Conservation (phyloP, 331 rosid species). For the Quercus lobata region DNA sequence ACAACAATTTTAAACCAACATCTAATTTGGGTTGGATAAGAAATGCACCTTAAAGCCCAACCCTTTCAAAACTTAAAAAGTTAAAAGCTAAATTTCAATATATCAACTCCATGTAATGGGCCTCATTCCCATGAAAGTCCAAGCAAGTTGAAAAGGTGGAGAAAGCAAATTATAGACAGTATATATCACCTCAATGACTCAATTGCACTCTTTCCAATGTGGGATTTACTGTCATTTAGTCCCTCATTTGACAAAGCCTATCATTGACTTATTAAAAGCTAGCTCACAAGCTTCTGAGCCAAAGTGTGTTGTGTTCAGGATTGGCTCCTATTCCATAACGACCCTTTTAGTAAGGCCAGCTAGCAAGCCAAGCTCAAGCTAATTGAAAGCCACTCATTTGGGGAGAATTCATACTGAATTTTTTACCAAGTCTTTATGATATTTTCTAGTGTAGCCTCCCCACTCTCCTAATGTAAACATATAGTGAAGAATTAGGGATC, state of each 20-base stretch:
- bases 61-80: not conserved
- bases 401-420: not conserved
- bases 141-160: not conserved
- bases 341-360: not conserved
- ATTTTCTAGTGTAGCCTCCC: not conserved
- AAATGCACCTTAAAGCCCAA: not conserved
- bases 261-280: not conserved
- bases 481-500: not conserved
- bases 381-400: not conserved
- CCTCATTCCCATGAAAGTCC: not conserved
- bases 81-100: not conserved
- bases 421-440: not conserved
- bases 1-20: not conserved
- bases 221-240: not conserved
- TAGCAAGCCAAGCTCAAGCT: not conserved
- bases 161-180: not conserved
- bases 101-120: not conserved
- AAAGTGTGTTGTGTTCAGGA: not conserved
- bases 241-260: not conserved
- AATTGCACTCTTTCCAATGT: not conserved
- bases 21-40: not conserved
- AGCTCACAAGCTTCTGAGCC: not conserved
- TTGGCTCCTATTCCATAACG: not conserved
- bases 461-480: not conserved
- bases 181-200: not conserved